These are phyloP conservation scores for Solanum medicagineum DNA, from an alignment of 257 asterid genomes.

Conservation along the genomic window DNA sequence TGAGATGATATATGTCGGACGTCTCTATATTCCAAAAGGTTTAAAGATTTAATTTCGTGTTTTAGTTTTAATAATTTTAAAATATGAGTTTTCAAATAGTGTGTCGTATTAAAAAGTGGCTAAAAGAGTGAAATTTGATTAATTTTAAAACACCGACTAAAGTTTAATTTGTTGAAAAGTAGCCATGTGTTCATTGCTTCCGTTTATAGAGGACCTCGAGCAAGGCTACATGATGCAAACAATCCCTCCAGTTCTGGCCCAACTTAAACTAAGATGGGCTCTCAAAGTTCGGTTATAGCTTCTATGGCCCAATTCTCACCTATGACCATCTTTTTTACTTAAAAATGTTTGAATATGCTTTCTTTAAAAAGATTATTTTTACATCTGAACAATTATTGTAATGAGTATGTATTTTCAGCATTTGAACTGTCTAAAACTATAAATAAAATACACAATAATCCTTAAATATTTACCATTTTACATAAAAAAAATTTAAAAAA, in stretches of 20 bases:
- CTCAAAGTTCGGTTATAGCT: neutral
- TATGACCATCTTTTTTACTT: neutral
- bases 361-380: too few relatives aligned
- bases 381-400: too few relatives aligned
- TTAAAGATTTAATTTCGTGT: neutral
- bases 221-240: neutral
- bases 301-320: neutral
- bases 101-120: neutral
- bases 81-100: neutral
- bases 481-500: too few relatives aligned
- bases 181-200: neutral
- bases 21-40: neutral
- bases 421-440: too few relatives aligned
- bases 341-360: neutral
- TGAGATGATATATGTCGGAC: neutral
- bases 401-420: too few relatives aligned
- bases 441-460: too few relatives aligned
- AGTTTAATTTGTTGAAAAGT: neutral
- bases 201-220: neutral
- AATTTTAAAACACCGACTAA: neutral
- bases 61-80: neutral
- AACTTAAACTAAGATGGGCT: neutral
- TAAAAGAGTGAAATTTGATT: neutral
- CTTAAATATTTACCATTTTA: too few relatives aligned
- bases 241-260: neutral